Conservation (phyloP, 768 basidiomycete genomes). For the Trametes punicea region DNA sequence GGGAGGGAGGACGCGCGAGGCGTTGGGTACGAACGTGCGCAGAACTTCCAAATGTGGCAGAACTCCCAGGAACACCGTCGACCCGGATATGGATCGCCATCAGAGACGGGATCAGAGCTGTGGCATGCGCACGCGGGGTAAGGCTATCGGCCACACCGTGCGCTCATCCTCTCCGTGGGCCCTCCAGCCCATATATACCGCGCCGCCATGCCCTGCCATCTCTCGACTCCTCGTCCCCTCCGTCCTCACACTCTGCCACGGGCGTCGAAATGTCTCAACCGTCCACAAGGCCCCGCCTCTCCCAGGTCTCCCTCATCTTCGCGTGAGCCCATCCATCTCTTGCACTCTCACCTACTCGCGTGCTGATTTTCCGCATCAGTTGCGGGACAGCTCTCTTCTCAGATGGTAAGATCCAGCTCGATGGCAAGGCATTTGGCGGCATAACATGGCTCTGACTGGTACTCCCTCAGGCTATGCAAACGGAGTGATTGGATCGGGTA, state of each 20-base stretch:
- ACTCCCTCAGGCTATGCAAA: constrained; percentile 68
- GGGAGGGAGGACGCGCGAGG: background rate
- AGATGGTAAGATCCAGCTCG: constrained; percentile 51
- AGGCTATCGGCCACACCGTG: background rate
- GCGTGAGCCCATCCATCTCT: constrained; percentile 48
- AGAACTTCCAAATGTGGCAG: background rate
- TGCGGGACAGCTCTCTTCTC: constrained; percentile 89
- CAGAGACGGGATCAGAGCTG: constrained; percentile 2
- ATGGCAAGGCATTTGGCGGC: background rate
- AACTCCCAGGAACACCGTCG: background rate
- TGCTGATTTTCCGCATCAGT: constrained; percentile 32
- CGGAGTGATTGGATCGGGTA: constrained; percentile 73
- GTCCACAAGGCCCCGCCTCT: constrained; percentile 26
- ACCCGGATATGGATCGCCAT: constrained; percentile 13
- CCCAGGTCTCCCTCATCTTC: constrained; percentile 78
- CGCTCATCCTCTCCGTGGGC: background rate
- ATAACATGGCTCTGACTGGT: too few relatives aligned
- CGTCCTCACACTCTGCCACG: background rate
- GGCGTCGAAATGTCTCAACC: constrained; percentile 8
- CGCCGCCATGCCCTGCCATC: background rate
- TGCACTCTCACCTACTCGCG: background rate
- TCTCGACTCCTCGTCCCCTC: constrained; percentile 2
- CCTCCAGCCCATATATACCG: constrained; percentile 10
- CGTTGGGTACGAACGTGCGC: constrained; percentile 18
- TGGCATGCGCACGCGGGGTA: constrained; percentile 14